Evolutionary conservation across 768 basidiomycete species (phyloP).

Genomic region (Hericium erinaceus): DNA sequence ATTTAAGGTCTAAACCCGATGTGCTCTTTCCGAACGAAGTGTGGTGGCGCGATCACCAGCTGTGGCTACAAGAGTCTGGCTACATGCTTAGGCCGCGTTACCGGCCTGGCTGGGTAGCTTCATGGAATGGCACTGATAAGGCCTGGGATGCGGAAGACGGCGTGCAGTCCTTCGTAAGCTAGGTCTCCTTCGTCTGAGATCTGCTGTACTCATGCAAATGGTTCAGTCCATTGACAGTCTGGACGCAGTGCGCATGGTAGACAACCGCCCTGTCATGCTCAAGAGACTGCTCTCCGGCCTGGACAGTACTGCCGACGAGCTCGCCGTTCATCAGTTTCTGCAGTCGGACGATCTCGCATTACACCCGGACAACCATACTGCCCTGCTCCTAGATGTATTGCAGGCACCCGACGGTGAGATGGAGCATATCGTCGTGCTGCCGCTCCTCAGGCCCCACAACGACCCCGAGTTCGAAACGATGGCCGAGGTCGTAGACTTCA

Average conservation of each 20-base stretch:
- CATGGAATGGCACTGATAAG: conserved; percentile 2
- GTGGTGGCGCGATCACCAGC: conserved; percentile 8
- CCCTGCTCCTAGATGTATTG: conserved; percentile 13
- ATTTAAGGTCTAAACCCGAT: background rate
- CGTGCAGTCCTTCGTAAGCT: background rate
- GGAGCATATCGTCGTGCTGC: conserved; percentile 14
- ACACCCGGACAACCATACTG: conserved; percentile 18
- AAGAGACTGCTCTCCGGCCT: conserved; percentile 7
- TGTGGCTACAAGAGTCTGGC: background rate
- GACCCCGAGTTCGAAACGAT: conserved; percentile 18
- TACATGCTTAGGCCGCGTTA: conserved; percentile 10
- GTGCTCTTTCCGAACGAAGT: conserved; percentile 1
- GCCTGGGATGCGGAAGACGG: conserved; percentile 6
- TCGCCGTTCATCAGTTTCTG: conserved; percentile 3
- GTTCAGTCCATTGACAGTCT: conserved; percentile 4
- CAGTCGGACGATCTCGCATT: conserved; percentile 1
- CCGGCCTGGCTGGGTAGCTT: conserved; percentile 6
- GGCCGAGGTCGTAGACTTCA: conserved; percentile 19
- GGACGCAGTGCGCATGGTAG: conserved; percentile 13
- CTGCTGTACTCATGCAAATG: background rate
- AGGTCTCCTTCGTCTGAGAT: background rate
- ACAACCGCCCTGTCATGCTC: conserved; percentile 14
- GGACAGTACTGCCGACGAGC: conserved; percentile 5
- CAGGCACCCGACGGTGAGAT: conserved; percentile 4
- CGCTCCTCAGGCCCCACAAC: conserved; percentile 13